These are phyloP conservation scores for Talaromyces sp. DNA, from an alignment of 2,329 filamentous ascomycete genomes.

Conservation along the genomic window DNA sequence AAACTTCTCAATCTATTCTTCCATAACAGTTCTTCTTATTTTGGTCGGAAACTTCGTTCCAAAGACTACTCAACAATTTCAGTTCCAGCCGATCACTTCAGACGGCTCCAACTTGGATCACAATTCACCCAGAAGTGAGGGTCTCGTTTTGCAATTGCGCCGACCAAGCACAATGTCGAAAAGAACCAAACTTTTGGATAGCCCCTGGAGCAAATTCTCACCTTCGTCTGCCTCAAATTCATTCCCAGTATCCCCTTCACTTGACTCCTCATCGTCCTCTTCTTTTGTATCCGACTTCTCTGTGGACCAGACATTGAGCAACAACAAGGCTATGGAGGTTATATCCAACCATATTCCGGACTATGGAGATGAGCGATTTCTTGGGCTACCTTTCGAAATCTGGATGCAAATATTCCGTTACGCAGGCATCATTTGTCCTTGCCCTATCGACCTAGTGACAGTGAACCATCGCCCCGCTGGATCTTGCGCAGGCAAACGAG, in stretches of 20 bases:
- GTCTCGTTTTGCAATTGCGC: neutral
- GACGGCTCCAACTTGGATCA: neutral
- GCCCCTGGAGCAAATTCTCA: neutral
- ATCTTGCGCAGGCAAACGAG: neutral
- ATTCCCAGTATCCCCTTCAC: neutral
- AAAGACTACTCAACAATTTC: no score
- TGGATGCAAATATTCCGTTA: conserved; percentile 18
- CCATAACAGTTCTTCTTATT: neutral
- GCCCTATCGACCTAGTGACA: conserved; percentile 13
- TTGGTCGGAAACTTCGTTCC: no score
- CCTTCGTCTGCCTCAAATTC: neutral
- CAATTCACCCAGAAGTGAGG: neutral
- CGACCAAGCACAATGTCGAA: neutral
- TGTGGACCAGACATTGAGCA: neutral
- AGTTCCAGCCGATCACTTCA: neutral
- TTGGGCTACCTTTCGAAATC: neutral
- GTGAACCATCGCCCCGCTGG: neutral
- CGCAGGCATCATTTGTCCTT: conserved; percentile 17
- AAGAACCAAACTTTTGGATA: neutral
- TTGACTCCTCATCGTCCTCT: neutral
- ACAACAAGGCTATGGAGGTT: neutral
- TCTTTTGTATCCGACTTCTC: neutral
- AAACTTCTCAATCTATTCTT: neutral
- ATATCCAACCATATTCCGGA: neutral
- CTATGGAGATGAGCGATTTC: neutral